Base-by-base conservation (phyloP, 2,329 filamentous ascomycete genomes). In the Fusarium sp. region DNA sequence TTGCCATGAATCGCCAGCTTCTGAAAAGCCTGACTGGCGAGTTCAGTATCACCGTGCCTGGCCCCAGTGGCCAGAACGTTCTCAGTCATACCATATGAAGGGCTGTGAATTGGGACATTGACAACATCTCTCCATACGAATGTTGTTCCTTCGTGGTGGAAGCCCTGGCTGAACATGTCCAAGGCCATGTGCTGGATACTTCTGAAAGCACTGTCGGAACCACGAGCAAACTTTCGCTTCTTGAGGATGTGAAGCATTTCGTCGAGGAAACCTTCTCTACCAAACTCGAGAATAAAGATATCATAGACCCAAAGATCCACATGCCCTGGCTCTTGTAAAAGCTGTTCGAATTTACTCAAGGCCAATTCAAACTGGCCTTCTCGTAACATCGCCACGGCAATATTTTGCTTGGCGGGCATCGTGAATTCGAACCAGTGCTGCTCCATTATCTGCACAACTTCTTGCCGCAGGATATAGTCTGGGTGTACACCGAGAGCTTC, bases 331-430 rank as follows among this genome's bases (percentile, higher is more conserved):
- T 89, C 85, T 58, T 85, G 83, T 47, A 90, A 84, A 87, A 98
- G 90, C 28, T 88, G 83, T 42, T 94, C 91, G 47, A 98, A 82
- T 74, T 90, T 90, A 58, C 89, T 86, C 66, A 97, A 84, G 4
- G 94, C 95, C 72, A 95, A 84, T 83, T 98, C 96, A 71, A 94
- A 91, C 77, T 97, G 92, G 2, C 91, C 90, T 76, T 98, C 95
- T 26, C 95, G 89, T 41, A 98, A 85, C 67, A 97, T 83, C 0
- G 94, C 94, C 15, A 94, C 83, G 4, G 92, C 88, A 26, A 97
- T 86, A 78, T 89, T 90, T 76, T 93, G 89, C 79, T 89, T 89
- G 14, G 91, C 92, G 12, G 89, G 84, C 87, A 85, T 17, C 86
- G 88, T 47, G 12, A 81, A 73, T 5, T 77, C 70, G 54, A 81